Evolutionary conservation across 179 eudicot species (phyloP).

Genomic region (Carnegiea gigantea): DNA sequence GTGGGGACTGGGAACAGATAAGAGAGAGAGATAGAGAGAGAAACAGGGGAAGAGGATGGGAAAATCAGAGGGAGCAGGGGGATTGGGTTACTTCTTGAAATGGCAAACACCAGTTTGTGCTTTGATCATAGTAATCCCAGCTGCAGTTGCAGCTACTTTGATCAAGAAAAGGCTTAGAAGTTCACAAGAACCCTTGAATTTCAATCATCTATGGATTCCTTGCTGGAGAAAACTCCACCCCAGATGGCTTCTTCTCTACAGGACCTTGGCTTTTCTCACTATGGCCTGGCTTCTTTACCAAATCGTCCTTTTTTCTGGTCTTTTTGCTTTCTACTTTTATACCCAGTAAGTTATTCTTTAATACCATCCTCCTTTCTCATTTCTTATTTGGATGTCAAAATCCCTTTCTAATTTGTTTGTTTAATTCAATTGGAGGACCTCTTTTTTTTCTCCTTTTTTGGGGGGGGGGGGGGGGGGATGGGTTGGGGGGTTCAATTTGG

Average conservation of each 20-base stretch:
- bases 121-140: conserved; percentile 50
- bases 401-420: not conserved
- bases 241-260: conserved; percentile 60
- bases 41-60: conserved; percentile 9
- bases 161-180: conserved; percentile 24
- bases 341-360: conserved; percentile 56
- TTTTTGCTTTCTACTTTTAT: conserved; percentile 70
- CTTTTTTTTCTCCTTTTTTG: no score
- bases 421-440: not conserved
- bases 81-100: conserved; percentile 57
- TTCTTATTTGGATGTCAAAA: not conserved
- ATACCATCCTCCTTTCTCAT: not conserved
- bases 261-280: conserved; percentile 50
- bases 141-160: conserved; percentile 29
- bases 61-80: conserved; percentile 22
- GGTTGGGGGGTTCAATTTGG: no score
- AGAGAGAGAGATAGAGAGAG: not conserved
- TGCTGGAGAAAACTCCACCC: conserved; percentile 67
- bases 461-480: no score
- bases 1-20: not conserved
- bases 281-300: conserved; percentile 60
- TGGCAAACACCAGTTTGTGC: conserved; percentile 79
- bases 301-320: conserved; percentile 34
- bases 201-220: conserved; percentile 53
- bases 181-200: not conserved